phyloP scores from a whole-genome alignment of 306 rosid species.

The Carpinus fangiana region DNA sequence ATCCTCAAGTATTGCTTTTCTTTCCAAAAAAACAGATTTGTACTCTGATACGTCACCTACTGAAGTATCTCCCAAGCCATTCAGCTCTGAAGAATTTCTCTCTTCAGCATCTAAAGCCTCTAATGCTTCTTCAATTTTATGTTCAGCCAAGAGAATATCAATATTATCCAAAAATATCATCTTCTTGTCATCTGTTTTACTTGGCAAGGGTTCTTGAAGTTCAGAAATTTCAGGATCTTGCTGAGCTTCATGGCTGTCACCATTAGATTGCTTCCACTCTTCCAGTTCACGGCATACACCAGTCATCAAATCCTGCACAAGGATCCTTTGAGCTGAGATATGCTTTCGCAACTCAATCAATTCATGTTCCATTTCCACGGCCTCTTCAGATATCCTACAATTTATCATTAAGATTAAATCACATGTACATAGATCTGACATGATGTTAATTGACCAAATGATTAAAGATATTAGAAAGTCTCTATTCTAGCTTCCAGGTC shows the following conservation, averaged over 20 bases:
- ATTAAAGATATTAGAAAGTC: conserved; percentile 1
- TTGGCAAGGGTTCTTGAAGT: conserved; percentile 54
- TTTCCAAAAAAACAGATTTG: conserved; percentile 58
- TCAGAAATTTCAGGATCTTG: conserved; percentile 46
- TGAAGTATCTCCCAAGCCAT: conserved; percentile 54
- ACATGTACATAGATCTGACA: conserved; percentile 5
- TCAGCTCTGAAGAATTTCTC: conserved; percentile 60
- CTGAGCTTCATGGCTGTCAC: conserved; percentile 40
- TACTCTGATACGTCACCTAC: conserved; percentile 53
- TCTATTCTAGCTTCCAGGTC: not conserved
- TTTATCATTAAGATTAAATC: conserved; percentile 21
- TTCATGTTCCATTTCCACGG: conserved; percentile 90
- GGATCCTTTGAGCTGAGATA: conserved; percentile 82
- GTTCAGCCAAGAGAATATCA: conserved; percentile 85
- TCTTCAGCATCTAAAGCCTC: conserved; percentile 89
- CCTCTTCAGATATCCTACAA: conserved; percentile 94
- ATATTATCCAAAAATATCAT: conserved; percentile 62
- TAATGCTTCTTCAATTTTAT: conserved; percentile 83
- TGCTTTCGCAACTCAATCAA: conserved; percentile 86
- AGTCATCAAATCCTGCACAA: conserved; percentile 91
- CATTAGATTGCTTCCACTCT: conserved; percentile 62
- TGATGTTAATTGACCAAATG: conserved; percentile 11
- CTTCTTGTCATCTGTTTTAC: conserved; percentile 44
- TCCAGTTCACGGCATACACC: conserved; percentile 91
- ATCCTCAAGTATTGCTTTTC: conserved; percentile 69